A percentile compares a stretch with the other conserved stretches of the same genome.
Evolutionary conservation across 306 rosid genomes (phyloP).

Genomic region (Amphicarpaea edgeworthii): DNA sequence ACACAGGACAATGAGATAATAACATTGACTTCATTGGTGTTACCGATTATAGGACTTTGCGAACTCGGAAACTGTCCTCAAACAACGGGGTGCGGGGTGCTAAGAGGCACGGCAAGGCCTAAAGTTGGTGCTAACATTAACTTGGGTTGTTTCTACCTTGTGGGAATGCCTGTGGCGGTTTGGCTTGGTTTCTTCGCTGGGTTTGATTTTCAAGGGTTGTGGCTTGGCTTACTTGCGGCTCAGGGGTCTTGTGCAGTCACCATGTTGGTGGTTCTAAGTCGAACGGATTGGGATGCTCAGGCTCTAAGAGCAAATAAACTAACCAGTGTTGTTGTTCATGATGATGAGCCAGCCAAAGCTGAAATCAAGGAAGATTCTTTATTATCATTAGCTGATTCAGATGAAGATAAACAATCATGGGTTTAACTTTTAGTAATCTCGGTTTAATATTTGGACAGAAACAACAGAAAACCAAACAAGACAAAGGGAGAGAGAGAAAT

Average conservation of each 20-base stretch:
- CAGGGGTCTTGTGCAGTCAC: constrained; percentile 81
- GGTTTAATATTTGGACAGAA: constrained; percentile 4
- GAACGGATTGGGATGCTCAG: constrained; percentile 76
- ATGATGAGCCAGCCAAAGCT: constrained; percentile 42
- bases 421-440: constrained; percentile 57
- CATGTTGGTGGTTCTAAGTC: constrained; percentile 78
- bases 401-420: constrained; percentile 49
- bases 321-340: constrained; percentile 52
- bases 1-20: constrained; percentile 74
- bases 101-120: constrained; percentile 93
- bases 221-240: constrained; percentile 89
- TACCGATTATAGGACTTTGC: constrained; percentile 89
- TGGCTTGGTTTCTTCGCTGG: constrained; percentile 65
- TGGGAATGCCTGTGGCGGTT: constrained; percentile 92
- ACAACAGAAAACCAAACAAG: constrained; percentile 28
- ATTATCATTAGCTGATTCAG: constrained; percentile 41
- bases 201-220: constrained; percentile 80
- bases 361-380: constrained; percentile 63
- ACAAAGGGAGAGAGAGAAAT: not conserved
- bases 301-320: constrained; percentile 69
- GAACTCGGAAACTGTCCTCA: constrained; percentile 96
- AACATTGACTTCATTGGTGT: constrained; percentile 64
- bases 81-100: constrained; percentile 94
- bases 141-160: constrained; percentile 83
- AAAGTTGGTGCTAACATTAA: constrained; percentile 85